Evolutionary conservation across 2,329 filamentous ascomycete genomes (phyloP).

Genomic region (Cordyceps tenuipes): DNA sequence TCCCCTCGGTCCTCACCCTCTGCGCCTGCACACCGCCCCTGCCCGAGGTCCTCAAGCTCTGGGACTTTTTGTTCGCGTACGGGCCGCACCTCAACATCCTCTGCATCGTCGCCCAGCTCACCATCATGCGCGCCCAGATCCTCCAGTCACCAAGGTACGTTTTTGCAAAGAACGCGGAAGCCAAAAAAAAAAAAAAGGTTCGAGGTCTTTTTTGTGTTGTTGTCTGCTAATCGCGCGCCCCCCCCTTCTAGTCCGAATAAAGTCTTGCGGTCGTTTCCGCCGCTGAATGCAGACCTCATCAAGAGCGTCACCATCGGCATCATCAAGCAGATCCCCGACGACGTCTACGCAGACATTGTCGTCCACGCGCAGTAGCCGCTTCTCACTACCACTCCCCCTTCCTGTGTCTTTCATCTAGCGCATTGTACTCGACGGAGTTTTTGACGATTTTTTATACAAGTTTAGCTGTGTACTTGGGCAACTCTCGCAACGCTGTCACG

Average conservation of each 20-base stretch:
- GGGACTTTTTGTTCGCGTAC: constrained; percentile 97
- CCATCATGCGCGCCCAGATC: constrained; percentile 78
- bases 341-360: constrained; percentile 85
- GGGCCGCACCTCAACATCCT: constrained; percentile 90
- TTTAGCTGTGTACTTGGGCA: no score
- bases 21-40: constrained; percentile 93
- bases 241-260: constrained; percentile 76
- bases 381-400: neutral
- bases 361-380: constrained; percentile 63
- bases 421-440: constrained; percentile 1
- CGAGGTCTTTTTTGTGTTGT: no score
- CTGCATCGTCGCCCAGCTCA: constrained; percentile 91
- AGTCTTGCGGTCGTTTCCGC: constrained; percentile 78
- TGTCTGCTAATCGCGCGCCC: constrained; percentile 14
- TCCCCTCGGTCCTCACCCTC: constrained; percentile 87
- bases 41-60: constrained; percentile 84
- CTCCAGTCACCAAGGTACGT: constrained; percentile 73
- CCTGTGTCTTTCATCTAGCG: neutral
- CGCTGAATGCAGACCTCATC: constrained; percentile 73
- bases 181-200: neutral
- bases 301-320: constrained; percentile 80
- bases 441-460: neutral
- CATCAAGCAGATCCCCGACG: constrained; percentile 81
- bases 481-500: neutral
- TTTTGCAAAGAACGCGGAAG: no score